Base-by-base conservation (phyloP, 2,329 filamentous ascomycete genomes). In the Trichoderma sp. region DNA sequence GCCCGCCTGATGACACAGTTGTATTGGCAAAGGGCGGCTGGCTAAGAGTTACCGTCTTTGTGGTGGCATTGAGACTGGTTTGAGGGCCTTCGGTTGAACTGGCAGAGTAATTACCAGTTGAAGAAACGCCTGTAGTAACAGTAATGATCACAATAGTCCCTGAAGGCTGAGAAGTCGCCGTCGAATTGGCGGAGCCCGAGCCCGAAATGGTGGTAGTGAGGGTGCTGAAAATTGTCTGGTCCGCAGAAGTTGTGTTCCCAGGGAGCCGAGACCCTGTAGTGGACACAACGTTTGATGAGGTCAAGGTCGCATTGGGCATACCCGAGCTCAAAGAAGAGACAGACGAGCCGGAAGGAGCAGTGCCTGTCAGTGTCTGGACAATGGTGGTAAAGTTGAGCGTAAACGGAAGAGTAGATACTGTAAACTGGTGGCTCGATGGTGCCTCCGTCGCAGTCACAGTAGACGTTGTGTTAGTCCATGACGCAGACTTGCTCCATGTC, bases 21-120 rank as follows among this genome's bases (percentile, higher is more conserved):
- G 77, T 78, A 64, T 80, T 81, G 14, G 21, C 50, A 56, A 74
- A 79, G 4, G 79, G 67, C 4, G 75, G 67, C 18, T 78, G 77
- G 41, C 71, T 77, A 14, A 35, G 74, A 4, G 66, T 71, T 11
- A 24, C 41, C 12, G 63, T 56, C 31, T 66, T 69, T 5, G 63
- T 56, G 18, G 75, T 76, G 27, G 64, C 76, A 12, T 68, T 74
- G 7, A 33, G 31, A 4, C 14, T 53, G 7, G 41, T 14, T 9
- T 45, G 18, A 16, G 27, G 56, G 2, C 35, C 73, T 41, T 24
- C 75, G 63, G n/a, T 64, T 68, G 41, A 56, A 18, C 6, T 24
- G 4, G 38, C 11, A 53, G 71, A 73, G 60, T 27, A 53, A 16
- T 12, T 71, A 75, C 35, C 76, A 68, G 31, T 66, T 1, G 62